Evolutionary conservation across 2,329 filamentous ascomycete genomes (phyloP).

Genomic region (Aspergillus japonicus): DNA sequence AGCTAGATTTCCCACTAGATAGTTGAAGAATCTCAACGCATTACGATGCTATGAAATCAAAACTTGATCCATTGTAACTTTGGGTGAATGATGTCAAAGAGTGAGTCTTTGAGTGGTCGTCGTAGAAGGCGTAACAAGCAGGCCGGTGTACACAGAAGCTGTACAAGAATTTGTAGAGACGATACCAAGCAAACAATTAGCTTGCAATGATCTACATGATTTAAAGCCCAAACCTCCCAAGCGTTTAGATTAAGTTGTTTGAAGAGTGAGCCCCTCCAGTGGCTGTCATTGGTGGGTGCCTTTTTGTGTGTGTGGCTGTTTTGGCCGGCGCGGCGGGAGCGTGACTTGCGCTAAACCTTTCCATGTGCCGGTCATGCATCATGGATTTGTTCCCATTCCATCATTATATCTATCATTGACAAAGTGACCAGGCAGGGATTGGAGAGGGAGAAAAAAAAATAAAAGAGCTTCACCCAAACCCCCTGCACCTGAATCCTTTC

Average conservation of each 20-base stretch:
- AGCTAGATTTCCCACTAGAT: conserved; percentile 23
- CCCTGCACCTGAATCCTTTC: neutral
- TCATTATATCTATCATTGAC: neutral
- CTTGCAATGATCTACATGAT: conserved; percentile 15
- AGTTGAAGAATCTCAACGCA: conserved; percentile 22
- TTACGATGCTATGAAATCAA: conserved; percentile 26
- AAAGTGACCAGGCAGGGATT: neutral
- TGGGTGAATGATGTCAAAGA: conserved; percentile 9
- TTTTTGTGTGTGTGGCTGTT: conserved; percentile 12
- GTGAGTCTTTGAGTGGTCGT: neutral
- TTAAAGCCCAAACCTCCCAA: conserved; percentile 10
- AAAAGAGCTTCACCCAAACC: neutral
- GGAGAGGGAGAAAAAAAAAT: neutral
- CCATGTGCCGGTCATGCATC: conserved; percentile 9
- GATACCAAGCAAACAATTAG: neutral
- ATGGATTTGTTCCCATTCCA: neutral
- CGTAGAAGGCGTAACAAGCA: neutral
- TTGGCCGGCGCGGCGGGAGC: conserved; percentile 20
- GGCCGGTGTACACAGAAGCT: neutral
- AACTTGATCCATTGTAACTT: neutral
- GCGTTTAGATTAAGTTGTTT: neutral
- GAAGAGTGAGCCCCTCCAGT: neutral
- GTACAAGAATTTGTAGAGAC: neutral
- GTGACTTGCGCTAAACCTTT: conserved; percentile 23
- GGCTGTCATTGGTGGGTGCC: conserved; percentile 17